Evolutionary conservation across 108 stramenopile species (phyloP), one percentile per base, ranked within the genome.

Genomic region (Ochromonas danica): DNA sequence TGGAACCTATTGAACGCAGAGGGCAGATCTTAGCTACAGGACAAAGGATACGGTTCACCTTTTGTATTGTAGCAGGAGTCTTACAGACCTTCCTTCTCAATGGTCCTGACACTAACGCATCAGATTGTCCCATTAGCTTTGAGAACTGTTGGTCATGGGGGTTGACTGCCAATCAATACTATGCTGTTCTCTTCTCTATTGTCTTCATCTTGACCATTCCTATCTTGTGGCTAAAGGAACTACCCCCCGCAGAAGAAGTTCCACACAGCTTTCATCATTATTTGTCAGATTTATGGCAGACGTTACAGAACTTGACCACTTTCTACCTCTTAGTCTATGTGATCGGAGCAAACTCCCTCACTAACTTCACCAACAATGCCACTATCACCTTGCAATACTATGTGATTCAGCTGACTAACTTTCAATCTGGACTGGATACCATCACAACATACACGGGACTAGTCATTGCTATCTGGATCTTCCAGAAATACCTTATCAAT

Each of bases 111-210:
- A 67, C 63, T 10, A 67, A 67, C 25, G 30, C 3, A 28, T 22
- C 17, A 35, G 31, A 36, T 10, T 67, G 63, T 67, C 63, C 63
- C 17, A 67, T 36, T 10, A 31, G 30, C 17, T 67, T 67, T 67
- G 27, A 10, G 31, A 3, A 67, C 3, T 67, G 63, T 67, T 67
- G 63, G 63, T 67, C 63, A 67, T 67, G 63, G 63, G 63, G 63
- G 6, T 67, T 67, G 31, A 67, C 63, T 28, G 25, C 25, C 17
- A 67, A 67, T 67, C 30, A 33, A 67, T 67, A 67, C 31, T 67
- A 67, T 36, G 63, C 14, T 14, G 6, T 67, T 6, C 31, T 67
- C 14, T 67, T 67, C 25, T 3, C 31, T 25, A 67, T 67, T 3
- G 25, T 33, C 17, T 67, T 67, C 31, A 67, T 67, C 25, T 31